Evolutionary conservation across 495 filamentous ascomycete genomes (phyloP).

Genomic region (Aspergillus leporis): DNA sequence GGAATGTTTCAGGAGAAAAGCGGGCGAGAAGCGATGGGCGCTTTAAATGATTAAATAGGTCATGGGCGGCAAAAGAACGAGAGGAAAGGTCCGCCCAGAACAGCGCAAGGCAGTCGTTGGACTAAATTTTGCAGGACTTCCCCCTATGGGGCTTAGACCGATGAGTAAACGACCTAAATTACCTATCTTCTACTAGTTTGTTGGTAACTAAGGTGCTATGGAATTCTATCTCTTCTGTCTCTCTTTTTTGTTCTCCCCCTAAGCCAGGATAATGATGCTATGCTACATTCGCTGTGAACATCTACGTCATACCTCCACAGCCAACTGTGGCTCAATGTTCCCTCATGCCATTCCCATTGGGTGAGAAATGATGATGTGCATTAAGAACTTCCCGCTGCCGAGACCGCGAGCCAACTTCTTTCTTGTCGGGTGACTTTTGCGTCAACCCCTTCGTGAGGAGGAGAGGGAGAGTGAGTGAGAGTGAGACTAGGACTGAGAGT

Average conservation of each 20-base stretch:
- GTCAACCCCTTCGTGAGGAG: background rate
- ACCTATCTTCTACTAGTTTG: background rate
- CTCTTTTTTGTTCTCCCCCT: background rate
- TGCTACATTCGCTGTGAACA: slow-evolving; percentile 1
- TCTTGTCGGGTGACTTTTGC: slow-evolving; percentile 17
- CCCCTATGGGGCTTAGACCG: background rate
- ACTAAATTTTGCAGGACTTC: background rate
- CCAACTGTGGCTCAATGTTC: slow-evolving; percentile 18
- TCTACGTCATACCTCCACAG: slow-evolving; percentile 16
- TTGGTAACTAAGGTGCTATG: background rate
- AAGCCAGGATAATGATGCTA: background rate
- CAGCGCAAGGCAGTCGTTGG: background rate
- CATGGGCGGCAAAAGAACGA: slow-evolving; percentile 12
- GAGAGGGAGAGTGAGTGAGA: too few relatives aligned
- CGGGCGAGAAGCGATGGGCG: slow-evolving; percentile 10
- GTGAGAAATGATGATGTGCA: background rate
- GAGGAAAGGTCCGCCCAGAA: slow-evolving; percentile 1
- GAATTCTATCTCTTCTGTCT: background rate
- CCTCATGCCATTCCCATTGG: slow-evolving; percentile 8
- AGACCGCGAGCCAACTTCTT: background rate
- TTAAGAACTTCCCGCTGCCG: slow-evolving; percentile 11
- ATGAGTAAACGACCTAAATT: background rate
- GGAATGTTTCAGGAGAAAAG: slow-evolving; percentile 8
- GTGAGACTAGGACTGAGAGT: too few relatives aligned
- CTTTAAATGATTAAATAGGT: slow-evolving; percentile 14